Base-by-base conservation (phyloP, 2,329 filamentous ascomycete genomes). In the Aspergillus pseudotamarii region DNA sequence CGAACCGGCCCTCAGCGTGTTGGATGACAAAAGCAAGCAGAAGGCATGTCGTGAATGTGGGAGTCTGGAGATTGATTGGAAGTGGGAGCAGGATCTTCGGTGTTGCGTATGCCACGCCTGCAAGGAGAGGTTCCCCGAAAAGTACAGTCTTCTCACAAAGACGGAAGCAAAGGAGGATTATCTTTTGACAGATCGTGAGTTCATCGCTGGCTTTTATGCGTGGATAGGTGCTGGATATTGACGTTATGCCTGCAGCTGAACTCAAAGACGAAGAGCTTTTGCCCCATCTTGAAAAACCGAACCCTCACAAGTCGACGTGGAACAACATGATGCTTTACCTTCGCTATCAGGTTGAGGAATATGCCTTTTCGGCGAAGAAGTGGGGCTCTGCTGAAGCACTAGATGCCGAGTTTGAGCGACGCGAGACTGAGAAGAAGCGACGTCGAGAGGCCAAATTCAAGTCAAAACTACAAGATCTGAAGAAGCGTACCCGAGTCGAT, bases 261-360 rank as follows among this genome's bases (percentile, higher is more conserved):
- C 85, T 99, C n/a, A 90, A 91, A 71, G 95, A 99, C 73, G 86
- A 88, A 62, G 91, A 94, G 19, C 83, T 99, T 1, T 84, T 99
- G 0, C 94, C 94, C 0, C 94, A 96, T 76, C 84, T 99, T 10
- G 91, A 91, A 59, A 89, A 90, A 38, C 94, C 95, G 1, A 99
- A 99, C 72, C 95, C 95, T 0, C 95, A 97, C 80, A 97, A 97
- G 76, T 89, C 91, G 0, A 93, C 94, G 63, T 99, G 93, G 92
- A 93, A 97, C 77, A 93, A 96, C 82, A 99, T 99, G 95, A 97
- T 97, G 90, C 86, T 99, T 2, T 99, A 95, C 75, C 83, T 99
- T 26, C 90, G 95, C 0, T 96, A 88, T 64, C 95, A 99, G 75
- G 92, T 99, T 2, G 95, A 99, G 75, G 93, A 93, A 61, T 97